Percentiles rank a stretch among this genome's conserved stretches.
These are phyloP conservation scores for Protomyces gravidus DNA, from an alignment of 1,139 yeast genomes.

Conservation along the genomic window DNA sequence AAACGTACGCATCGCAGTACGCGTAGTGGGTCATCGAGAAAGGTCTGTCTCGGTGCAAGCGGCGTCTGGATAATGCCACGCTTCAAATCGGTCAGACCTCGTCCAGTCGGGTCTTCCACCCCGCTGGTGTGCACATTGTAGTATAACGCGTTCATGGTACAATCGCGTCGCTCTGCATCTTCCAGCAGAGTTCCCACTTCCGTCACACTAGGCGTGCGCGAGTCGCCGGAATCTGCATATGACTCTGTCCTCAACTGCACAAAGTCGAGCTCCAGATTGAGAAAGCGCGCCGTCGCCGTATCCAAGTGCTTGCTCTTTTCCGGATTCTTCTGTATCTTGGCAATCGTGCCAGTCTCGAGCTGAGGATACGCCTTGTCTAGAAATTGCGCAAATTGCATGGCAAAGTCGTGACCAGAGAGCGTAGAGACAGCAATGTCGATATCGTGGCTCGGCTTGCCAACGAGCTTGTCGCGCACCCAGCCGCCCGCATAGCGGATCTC, in stretches of 20 bases:
- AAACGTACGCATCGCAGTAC: conserved; percentile 79
- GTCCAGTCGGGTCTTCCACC: conserved; percentile 79
- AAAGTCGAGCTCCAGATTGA: conserved; percentile 79
- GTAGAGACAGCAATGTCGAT: conserved; percentile 84
- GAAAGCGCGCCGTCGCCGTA: conserved; percentile 86
- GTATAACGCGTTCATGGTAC: conserved; percentile 83
- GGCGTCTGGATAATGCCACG: conserved; percentile 81
- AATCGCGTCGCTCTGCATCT: conserved; percentile 91
- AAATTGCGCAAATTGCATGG: conserved; percentile 57
- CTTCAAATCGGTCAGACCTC: conserved; percentile 66
- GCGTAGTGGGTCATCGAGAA: conserved; percentile 87
- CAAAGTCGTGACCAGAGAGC: conserved; percentile 82
- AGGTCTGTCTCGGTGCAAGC: conserved; percentile 73
- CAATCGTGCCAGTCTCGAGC: conserved; percentile 50
- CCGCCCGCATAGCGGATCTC: conserved; percentile 86
- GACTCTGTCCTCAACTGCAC: conserved; percentile 86
- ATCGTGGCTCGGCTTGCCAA: conserved; percentile 77
- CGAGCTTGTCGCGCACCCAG: conserved; percentile 93
- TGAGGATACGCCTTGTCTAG: conserved; percentile 24
- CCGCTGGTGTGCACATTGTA: conserved; percentile 64
- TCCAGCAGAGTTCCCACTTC: conserved; percentile 84
- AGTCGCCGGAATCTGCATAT: conserved; percentile 58
- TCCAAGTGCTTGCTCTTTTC: conserved; percentile 93
- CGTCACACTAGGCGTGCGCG: conserved; percentile 61
- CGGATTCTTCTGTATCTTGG: conserved; percentile 85